phyloP scores from a whole-genome alignment of 192 early-diverging fungal species.

The Dimargaris xerosporica region DNA sequence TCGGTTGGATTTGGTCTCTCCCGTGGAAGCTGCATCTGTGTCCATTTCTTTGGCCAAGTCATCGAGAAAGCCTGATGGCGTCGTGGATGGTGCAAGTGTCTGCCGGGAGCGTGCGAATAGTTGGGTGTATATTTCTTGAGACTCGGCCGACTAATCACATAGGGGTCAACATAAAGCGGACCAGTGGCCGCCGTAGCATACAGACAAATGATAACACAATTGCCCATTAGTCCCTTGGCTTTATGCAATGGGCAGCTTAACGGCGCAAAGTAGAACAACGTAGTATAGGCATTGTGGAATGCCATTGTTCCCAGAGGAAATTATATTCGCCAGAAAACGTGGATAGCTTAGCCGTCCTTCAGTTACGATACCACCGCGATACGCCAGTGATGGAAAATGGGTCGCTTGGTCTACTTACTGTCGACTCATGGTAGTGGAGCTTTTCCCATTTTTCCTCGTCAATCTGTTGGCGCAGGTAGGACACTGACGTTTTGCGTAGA shows the following conservation, averaged over 20 bases:
- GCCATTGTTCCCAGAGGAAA: neutral
- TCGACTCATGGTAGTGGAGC: slow-evolving; percentile 39
- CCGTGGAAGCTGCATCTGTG: neutral
- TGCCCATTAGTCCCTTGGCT: too few relatives aligned
- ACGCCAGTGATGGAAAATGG: neutral
- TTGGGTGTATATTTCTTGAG: neutral
- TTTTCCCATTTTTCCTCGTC: slow-evolving; percentile 62
- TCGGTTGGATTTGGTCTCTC: too few relatives aligned
- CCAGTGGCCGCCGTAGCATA: too few relatives aligned
- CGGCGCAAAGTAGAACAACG: neutral
- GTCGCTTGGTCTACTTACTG: slow-evolving; percentile 1
- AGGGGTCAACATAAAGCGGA: too few relatives aligned
- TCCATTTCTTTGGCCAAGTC: slow-evolving; percentile 4
- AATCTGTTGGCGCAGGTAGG: slow-evolving; percentile 35
- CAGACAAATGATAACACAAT: too few relatives aligned
- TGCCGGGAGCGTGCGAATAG: slow-evolving; percentile 1
- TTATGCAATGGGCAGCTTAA: neutral
- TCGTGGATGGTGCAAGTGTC: neutral
- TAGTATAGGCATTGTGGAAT: neutral
- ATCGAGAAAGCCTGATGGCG: neutral
- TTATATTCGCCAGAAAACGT: neutral
- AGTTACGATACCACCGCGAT: neutral
- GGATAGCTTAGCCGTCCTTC: neutral
- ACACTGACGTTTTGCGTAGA: slow-evolving; percentile 37
- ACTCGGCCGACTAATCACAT: neutral